Conservation (phyloP, 2,329 filamentous ascomycete genomes). For the Gyromitra esculenta region DNA sequence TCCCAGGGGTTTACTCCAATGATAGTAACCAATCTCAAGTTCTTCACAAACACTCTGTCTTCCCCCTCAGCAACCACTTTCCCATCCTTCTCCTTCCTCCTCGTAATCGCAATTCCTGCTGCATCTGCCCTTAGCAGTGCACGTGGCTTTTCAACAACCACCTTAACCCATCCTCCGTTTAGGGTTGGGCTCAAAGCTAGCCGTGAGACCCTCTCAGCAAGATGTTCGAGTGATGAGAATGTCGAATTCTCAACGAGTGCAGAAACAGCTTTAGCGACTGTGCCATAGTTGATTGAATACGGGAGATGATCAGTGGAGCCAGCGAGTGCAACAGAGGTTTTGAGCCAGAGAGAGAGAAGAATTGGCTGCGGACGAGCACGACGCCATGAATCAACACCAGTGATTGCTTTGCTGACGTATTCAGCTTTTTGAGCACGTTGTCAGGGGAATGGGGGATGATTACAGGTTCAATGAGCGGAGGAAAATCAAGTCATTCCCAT, state of each 20-base stretch:
- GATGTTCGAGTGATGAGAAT: conserved; percentile 56
- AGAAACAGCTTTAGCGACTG: conserved; percentile 55
- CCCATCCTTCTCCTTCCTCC: conserved; percentile 52
- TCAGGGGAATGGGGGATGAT: neutral
- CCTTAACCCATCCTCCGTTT: conserved; percentile 56
- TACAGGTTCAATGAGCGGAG: conserved; percentile 54
- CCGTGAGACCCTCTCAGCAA: conserved; percentile 55
- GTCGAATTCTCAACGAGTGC: conserved; percentile 52
- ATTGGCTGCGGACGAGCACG: conserved; percentile 56
- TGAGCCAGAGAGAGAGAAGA: conserved; percentile 56
- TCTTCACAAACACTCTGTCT: conserved; percentile 56
- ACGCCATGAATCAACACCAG: conserved; percentile 55
- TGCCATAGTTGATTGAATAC: conserved; percentile 58
- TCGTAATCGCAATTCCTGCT: conserved; percentile 56
- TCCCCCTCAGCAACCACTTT: conserved; percentile 49
- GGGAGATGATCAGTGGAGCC: conserved; percentile 57
- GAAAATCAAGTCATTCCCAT: conserved; percentile 55
- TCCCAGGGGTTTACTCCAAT: conserved; percentile 67
- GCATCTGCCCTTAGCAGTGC: conserved; percentile 56
- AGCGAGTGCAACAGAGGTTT: conserved; percentile 57
- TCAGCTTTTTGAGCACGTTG: conserved; percentile 24
- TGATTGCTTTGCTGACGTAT: conserved; percentile 50
- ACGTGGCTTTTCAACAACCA: conserved; percentile 56
- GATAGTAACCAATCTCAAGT: conserved; percentile 59
- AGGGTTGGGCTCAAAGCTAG: conserved; percentile 55